Evolutionary conservation across 352 stramenopile genomes (phyloP), one percentile per base, ranked within the genome.

Genomic region (Globisporangium echinulatum): DNA sequence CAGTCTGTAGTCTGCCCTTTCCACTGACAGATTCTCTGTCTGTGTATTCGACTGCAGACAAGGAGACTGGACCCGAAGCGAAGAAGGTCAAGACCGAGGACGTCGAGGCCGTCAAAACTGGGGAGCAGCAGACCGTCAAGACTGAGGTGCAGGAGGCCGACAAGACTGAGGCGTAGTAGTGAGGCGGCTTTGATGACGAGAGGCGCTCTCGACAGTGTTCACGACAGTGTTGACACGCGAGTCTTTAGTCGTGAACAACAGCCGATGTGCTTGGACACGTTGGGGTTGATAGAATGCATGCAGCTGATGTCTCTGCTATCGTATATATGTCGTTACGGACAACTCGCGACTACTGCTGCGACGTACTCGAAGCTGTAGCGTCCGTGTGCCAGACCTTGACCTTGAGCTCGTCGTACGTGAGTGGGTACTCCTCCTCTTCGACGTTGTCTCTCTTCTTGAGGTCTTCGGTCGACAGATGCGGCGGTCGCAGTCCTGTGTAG

Each of bases 391-490:
- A 94, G 13, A 91, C 82, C 66, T 90, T 90, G 49, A 77, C 72
- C 69, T 94, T 94, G 61, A 94, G 79, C 54, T 92, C 82, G 58
- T 90, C 72, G 69, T 94, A 92, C 10, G 79, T 92, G 10, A 92
- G 76, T n/a, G 85, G 82, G 52, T 94, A 94, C 57, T 90, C 82
- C 59, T 94, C 82, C 59, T 94, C 82, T 62, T 94, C 82, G 19
- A 90, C 71, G 54, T 85, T 88, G 70, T 92, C 85, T 61, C 90
- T 91, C 63, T 88, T 88, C 48, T 84, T 83, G 55, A 92, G 73
- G 59, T 92, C 85, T 15, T 90, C 76, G 36, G 90, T 67, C 0
- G 82, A 90, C 61, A 94, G 64, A 33, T 90, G 80, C 42, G 82
- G 82, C 0, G 80, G 78, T 7, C 74, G 69, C 48, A 94, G 61